A percentile compares a stretch with the other conserved stretches of the same genome.
phyloP scores from a whole-genome alignment of 306 rosid species.

The Spatholobus suberectus region DNA sequence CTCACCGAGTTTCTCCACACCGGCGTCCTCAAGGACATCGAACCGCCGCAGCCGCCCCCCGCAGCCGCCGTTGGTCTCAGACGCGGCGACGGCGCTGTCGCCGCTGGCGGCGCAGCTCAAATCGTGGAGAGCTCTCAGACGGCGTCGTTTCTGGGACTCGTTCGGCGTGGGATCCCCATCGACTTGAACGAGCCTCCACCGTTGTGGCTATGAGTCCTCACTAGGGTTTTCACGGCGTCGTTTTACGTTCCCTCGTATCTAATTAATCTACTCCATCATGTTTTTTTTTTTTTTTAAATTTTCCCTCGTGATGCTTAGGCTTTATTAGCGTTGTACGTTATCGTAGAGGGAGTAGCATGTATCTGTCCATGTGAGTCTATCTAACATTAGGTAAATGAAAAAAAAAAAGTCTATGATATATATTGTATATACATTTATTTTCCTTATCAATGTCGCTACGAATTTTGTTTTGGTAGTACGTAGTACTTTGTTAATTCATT shows the following conservation, averaged over 20 bases:
- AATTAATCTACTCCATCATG: background rate
- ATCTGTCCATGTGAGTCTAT: conserved; percentile 29
- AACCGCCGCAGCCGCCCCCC: conserved; percentile 19
- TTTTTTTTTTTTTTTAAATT: background rate
- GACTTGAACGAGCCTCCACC: conserved; percentile 98
- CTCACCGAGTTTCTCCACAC: conserved; percentile 72
- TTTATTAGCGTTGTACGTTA: background rate
- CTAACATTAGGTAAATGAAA: conserved; percentile 36
- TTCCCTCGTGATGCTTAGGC: background rate
- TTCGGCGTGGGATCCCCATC: conserved; percentile 80
- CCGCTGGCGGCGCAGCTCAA: background rate
- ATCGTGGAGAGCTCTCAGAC: conserved; percentile 42
- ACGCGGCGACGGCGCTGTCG: background rate
- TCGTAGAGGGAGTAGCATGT: background rate
- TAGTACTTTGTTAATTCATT: no score
- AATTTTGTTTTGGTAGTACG: background rate
- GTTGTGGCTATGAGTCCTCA: conserved; percentile 63
- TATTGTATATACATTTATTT: conserved; percentile 14
- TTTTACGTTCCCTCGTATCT: background rate
- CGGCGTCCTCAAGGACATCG: conserved; percentile 51
- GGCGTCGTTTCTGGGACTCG: conserved; percentile 71
- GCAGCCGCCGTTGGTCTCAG: background rate
- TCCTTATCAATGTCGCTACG: background rate
- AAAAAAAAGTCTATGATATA: background rate
- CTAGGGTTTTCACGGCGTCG: conserved; percentile 24